Conservation (phyloP, 768 basidiomycete species). For the Amanita rimosa region DNA sequence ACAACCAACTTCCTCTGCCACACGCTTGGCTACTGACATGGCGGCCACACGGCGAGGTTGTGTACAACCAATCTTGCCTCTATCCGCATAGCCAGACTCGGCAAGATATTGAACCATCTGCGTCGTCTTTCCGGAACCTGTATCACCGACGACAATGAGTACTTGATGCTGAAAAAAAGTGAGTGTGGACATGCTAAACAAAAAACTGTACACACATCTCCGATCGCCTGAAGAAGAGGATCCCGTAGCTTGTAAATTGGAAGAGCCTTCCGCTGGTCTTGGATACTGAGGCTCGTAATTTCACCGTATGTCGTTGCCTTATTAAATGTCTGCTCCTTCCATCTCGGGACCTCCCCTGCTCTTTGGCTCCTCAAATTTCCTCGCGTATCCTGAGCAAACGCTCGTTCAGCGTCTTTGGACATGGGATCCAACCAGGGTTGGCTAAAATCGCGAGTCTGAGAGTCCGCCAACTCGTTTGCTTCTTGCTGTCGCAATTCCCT, state of each 20-base stretch:
- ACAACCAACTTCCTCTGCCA: constrained; percentile 96
- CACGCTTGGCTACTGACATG: constrained; percentile 98
- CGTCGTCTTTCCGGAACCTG: constrained; percentile 97
- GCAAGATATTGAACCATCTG: constrained; percentile 99
- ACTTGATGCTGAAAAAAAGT: constrained; percentile 68
- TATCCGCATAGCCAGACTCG: constrained; percentile 87
- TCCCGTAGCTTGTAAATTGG: constrained; percentile 96
- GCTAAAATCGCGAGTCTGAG: constrained; percentile 88
- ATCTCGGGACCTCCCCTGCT: constrained; percentile 72
- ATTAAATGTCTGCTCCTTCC: constrained; percentile 90
- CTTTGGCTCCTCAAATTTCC: constrained; percentile 76
- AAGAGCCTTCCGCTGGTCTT: constrained; percentile 83
- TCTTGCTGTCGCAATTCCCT: constrained; percentile 92
- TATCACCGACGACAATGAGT: constrained; percentile 96
- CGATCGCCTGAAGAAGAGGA: constrained; percentile 80
- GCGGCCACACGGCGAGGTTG: constrained; percentile 99
- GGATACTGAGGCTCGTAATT: constrained; percentile 81
- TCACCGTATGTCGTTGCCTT: constrained; percentile 95
- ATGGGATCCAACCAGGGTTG: constrained; percentile 98
- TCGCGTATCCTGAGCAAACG: constrained; percentile 90
- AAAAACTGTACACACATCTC: constrained; percentile 51
- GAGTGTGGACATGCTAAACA: constrained; percentile 5
- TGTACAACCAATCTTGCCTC: constrained; percentile 89
- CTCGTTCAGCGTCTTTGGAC: constrained; percentile 75
- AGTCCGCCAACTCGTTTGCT: constrained; percentile 87